Base-by-base conservation (phyloP, 306 rosid genomes). In the Inga oerstediana region DNA sequence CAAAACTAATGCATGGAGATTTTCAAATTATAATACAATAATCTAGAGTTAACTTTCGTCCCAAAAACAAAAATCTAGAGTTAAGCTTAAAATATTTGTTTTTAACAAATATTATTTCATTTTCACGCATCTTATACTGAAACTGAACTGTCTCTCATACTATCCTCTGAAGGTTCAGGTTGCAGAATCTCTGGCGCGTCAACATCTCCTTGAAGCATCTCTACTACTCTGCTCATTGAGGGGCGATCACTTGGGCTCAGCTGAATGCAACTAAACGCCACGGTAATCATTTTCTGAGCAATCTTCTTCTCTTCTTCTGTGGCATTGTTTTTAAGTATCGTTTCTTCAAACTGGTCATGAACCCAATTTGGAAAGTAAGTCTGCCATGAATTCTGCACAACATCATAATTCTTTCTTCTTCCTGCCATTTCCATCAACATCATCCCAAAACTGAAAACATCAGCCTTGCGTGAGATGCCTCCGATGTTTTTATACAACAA, bases 161-260 rank as follows among this genome's bases (percentile, higher is more conserved):
- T 10, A 24, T 11, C 8, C 32, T 24, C 35, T 61, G 68, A 41
- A 27, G 73, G 81, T 44, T 77, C 32, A 4, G 32, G 19, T 44
- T 44, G 73, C 19, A 64, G 72, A 77, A 43, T 54, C 51, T 78
- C 64, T 66, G 35, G 27, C 7, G 37, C 4, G 22, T 59, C 34
- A 59, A 3, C 74, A 30, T 68, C 54, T 79, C 77, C 77, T 54
- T 80, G 70, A 80, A 70, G 83, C 83, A 80, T 80, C 59, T 80
- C 48, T 24, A 72, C 71, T 11, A 70, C 77, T 56, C 41, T 49
- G 4, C 48, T 80, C 77, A 80, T 80, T 41, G 83, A 54, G 34
- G 83, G 77, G 17, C 70, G 83, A 52, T 79, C 77, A 41, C 22
- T 37, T 14, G 83, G 83, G 8, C 59, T 79, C 69, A 79, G 70